Evolutionary conservation across 495 filamentous ascomycete species (phyloP).

Genomic region (Neurospora sp.): DNA sequence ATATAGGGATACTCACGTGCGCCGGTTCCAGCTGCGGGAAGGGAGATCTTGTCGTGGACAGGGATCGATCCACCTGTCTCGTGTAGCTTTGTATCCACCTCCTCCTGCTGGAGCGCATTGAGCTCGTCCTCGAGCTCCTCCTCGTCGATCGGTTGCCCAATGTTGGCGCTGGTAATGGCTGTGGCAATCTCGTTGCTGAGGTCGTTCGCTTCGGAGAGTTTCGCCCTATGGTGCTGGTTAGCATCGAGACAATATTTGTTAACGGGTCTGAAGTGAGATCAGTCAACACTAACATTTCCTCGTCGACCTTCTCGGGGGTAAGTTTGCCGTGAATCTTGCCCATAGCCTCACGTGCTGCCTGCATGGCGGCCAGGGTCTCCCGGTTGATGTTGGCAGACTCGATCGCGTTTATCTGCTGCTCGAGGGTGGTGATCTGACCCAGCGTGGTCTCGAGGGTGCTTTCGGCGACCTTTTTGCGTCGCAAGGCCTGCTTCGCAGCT

Average conservation of each 20-base stretch:
- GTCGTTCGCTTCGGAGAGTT: conserved; percentile 82
- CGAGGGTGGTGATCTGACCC: conserved; percentile 80
- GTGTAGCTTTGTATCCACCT: conserved; percentile 89
- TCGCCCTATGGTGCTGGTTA: conserved; percentile 54
- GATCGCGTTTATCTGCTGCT: conserved; percentile 93
- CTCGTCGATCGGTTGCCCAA: conserved; percentile 73
- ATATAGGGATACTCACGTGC: conserved; percentile 52
- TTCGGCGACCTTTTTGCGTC: conserved; percentile 89
- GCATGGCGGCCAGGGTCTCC: conserved; percentile 90
- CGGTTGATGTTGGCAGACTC: conserved; percentile 98
- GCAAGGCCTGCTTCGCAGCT: conserved; percentile 87
- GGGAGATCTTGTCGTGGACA: conserved; percentile 58
- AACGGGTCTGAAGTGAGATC: neutral
- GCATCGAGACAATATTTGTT: neutral
- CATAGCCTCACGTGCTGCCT: conserved; percentile 82
- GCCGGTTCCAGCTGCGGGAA: conserved; percentile 62
- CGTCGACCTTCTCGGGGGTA: conserved; percentile 85
- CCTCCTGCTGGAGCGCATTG: conserved; percentile 69
- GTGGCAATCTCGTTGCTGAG: conserved; percentile 85
- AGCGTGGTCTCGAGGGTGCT: conserved; percentile 83
- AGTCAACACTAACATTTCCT: conserved; percentile 68
- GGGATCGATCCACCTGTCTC: conserved; percentile 59
- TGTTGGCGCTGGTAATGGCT: conserved; percentile 63
- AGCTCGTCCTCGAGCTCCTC: conserved; percentile 73
- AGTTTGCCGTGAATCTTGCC: conserved; percentile 81